Base-by-base conservation (phyloP, 2,329 filamentous ascomycete genomes). In the Trematosphaeria pertusa region DNA sequence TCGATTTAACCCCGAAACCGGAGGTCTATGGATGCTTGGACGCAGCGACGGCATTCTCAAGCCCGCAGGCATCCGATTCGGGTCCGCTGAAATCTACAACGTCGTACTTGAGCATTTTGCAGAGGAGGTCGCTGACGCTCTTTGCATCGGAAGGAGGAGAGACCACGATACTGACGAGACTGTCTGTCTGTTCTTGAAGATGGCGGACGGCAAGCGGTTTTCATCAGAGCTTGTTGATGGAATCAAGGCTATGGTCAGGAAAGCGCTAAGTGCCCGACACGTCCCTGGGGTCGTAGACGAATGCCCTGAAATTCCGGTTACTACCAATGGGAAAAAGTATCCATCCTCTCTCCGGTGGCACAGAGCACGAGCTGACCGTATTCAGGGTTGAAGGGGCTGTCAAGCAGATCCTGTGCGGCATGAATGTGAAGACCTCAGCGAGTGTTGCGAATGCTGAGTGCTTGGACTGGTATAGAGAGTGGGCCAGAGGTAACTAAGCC, bases 81-180 rank as follows among this genome's bases (percentile, higher is more conserved):
- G 93, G 4, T 91, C 87, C 22, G 91, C 93, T 0, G 94, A 99
- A 76, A 96, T 99, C 15, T 97, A 97, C 73, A 97, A 96, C 67
- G 80, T 97, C n/a, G 76, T 97, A 20, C 83, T 94, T 1, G 85
- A 89, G 56, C 88, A 91, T 72, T 97, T 97, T 61, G 82, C 86
- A 0, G 75, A 80, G 9, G 83, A 93, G 45, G 78, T 97, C 14
- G 87, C 91, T 49, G 93, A 99, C 62, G 89, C 90, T 0, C 79
- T 97, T 2, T 97, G 93, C 64, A 85, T 97, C 26, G 93, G 94
- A 0, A 81, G 91, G 2, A 78, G 91, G 46, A 74, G 84, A 41
- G 81, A 83, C 41, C 78, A 80, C 3, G 92, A 96, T 64, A 77
- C 78, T 0, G 92, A 96, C 64, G 92, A 96, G 74, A 88, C 88